Conservation (phyloP, 2,329 filamentous ascomycete species). For the Cladosporium cucumerinum region DNA sequence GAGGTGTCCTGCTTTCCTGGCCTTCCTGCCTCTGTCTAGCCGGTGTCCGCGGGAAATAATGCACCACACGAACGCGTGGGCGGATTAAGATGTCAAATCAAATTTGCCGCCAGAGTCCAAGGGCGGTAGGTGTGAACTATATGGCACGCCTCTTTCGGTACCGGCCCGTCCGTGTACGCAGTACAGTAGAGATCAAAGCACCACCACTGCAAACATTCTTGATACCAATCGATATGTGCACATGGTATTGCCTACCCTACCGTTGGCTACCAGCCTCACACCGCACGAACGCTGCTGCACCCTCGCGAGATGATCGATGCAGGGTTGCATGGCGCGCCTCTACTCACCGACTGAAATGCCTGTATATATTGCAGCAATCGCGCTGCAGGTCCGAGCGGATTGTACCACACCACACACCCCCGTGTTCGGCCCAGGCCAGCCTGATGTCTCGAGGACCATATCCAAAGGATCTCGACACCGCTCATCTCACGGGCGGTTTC, state of each 20-base stretch:
- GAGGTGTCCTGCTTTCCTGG: neutral
- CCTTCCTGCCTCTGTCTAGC: neutral
- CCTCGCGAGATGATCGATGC: conserved; percentile 12
- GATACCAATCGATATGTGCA: neutral
- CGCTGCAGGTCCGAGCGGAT: neutral
- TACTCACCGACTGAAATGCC: conserved; percentile 10
- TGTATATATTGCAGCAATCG: conserved; percentile 1
- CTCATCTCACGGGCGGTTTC: neutral
- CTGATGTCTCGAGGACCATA: neutral
- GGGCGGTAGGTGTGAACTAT: neutral
- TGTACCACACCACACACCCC: conserved; percentile 1
- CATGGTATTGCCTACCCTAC: neutral
- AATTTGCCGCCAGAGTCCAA: conserved; percentile 7
- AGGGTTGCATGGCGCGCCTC: conserved; percentile 1
- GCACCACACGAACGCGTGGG: neutral
- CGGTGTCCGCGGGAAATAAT: conserved; percentile 10
- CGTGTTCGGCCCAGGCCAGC: neutral
- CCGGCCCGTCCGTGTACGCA: neutral
- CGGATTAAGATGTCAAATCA: conserved; percentile 9
- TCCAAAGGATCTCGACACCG: conserved; percentile 4
- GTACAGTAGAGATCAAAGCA: neutral
- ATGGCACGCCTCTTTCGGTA: neutral
- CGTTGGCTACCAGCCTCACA: neutral
- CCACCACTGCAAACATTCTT: neutral
- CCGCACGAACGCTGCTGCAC: neutral